Evolutionary conservation across 345 rosid genomes (phyloP).

Genomic region (Pistacia atlantica): DNA sequence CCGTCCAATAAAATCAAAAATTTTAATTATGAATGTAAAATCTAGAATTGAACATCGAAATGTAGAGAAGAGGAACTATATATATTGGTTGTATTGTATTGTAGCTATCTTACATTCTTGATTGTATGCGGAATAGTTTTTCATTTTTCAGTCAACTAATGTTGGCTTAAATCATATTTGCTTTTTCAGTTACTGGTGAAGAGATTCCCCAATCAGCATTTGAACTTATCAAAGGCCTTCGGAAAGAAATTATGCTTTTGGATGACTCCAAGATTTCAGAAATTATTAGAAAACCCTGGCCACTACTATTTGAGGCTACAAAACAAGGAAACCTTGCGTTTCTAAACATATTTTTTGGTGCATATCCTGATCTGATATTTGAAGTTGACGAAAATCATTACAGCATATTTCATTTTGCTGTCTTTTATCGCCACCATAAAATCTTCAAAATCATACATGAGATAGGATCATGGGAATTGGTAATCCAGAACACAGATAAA

Average conservation of each 20-base stretch:
- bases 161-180: background rate
- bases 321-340: background rate
- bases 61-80: too few relatives aligned
- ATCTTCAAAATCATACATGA: slow-evolving; percentile 18
- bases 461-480: slow-evolving; percentile 9
- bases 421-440: slow-evolving; percentile 4
- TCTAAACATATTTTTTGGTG: too few relatives aligned
- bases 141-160: background rate
- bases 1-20: too few relatives aligned
- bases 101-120: too few relatives aligned
- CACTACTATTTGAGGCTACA: background rate
- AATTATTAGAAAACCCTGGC: background rate
- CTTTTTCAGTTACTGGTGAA: background rate
- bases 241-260: background rate
- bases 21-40: too few relatives aligned
- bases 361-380: too few relatives aligned
- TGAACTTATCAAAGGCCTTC: background rate
- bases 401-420: slow-evolving; percentile 26
- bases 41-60: too few relatives aligned
- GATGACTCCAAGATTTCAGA: background rate
- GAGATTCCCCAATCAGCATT: too few relatives aligned
- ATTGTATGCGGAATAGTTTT: too few relatives aligned
- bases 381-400: too few relatives aligned
- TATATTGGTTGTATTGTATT: too few relatives aligned
- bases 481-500: background rate